phyloP scores from a whole-genome alignment of 371 early-diverging fungal species.

The Mortierella sp. region DNA sequence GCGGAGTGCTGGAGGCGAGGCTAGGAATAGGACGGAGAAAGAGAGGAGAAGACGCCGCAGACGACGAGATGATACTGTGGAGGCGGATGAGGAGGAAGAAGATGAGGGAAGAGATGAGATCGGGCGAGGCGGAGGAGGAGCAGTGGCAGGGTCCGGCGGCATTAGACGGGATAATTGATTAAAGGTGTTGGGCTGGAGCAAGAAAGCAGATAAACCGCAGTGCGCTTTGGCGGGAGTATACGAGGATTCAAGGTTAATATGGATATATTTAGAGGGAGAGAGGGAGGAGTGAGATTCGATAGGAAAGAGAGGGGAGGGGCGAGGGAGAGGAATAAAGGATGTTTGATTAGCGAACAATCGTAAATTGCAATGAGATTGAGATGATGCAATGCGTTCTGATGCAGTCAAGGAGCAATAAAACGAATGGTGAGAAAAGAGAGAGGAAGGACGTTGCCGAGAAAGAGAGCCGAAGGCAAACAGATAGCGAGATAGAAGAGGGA shows the following conservation, averaged over 20 bases:
- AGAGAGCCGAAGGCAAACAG: background rate
- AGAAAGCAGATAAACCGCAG: background rate
- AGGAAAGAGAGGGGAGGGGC: background rate
- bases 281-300: background rate
- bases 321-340: too few species aligned
- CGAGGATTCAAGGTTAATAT: too few species aligned
- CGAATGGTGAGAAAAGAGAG: background rate
- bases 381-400: too few species aligned
- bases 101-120: background rate
- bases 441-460: background rate
- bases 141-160: too few species aligned
- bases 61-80: background rate
- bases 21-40: constrained; percentile 4
- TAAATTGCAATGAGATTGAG: too few species aligned
- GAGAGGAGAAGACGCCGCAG: background rate
- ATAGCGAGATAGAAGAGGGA: background rate
- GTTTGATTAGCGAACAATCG: too few species aligned
- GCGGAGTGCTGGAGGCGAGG: background rate
- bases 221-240: too few species aligned
- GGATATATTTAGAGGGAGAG: background rate
- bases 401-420: too few species aligned
- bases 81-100: background rate
- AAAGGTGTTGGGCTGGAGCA: too few species aligned
- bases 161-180: too few species aligned
- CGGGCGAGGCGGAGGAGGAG: background rate